Base-by-base conservation (phyloP, 2,329 filamentous ascomycete genomes). In the Thelonectria olida region DNA sequence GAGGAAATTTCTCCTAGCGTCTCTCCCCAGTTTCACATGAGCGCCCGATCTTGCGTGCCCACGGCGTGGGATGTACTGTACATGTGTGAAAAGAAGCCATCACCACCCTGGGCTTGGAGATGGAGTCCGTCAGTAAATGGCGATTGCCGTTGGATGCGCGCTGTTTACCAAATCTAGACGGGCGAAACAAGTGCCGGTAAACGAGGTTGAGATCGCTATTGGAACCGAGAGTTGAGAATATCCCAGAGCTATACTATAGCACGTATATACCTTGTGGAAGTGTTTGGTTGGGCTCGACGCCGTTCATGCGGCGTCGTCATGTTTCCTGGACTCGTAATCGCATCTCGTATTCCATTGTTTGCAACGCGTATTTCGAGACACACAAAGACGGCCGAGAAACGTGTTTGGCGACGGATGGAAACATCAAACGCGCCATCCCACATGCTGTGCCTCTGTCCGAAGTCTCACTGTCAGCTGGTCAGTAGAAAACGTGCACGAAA, bases 341-440 rank as follows among this genome's bases (percentile, higher is more conserved):
- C 28, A 19, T 7, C 41, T 58, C 54, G 54, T 39, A 58, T 51
- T 51, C 27, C 20, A 28, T 23, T 20, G 15, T 38, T 17, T 28
- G 22, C 23, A 7, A 31, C 31, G 31, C 20, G 27, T 55, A 42
- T 55, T 55, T 55, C 52, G 42, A 31, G 27, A 38, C 23, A 28
- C 23, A 27, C 13, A 15, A 27, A 17, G 10, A 28, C 22, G n/a
- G 23, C 9, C 13, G 25, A 47, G 19, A 47, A 28, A 23, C 22
- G 17, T 47, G 51, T 47, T 60, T 60, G 52, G 54, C 25, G 20
- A 25, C 7, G 36, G n/a, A 34, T 34, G 31, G 31, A 55, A 60
- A 60, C 45, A 54, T 54, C 38, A 55, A 54, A 58, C 49, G 42
- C 15, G 31, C 15, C 49, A 34, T 58, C 34, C 47, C 44, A 27